Evolutionary conservation across 2,329 filamentous ascomycete species (phyloP), one percentile per base, ranked within the genome.

Genomic region (Clonostachys chloroleuca): DNA sequence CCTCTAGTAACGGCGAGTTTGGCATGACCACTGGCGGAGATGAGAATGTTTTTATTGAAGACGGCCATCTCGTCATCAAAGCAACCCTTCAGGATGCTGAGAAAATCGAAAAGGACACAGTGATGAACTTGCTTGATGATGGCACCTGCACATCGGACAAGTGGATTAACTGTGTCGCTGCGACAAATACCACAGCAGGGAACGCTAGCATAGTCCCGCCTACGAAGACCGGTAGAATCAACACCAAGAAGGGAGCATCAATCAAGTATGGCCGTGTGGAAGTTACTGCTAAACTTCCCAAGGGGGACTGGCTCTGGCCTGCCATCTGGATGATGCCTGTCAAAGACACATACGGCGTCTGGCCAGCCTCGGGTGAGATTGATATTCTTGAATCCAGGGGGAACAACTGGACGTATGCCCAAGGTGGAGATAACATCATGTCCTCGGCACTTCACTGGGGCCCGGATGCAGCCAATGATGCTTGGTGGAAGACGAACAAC

Each of bases 261-360:
- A 88, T 95, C 72, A 89, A 83, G 66, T 95, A 88, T 61, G 89
- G 89, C 43, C 86, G 87, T 40, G 78, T 95, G 45, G 87, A 95
- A 62, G 88, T 95, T 6, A 83, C 78, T 2, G 89, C 89, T 24
- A 85, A 85, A 66, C 69, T 94, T 30, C 88, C 89, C 5, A 65
- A 73, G 43, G 89, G 89, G 46, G 89, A 94, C 68, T 94, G 89
- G 89, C 76, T 95, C 12, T 94, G 89, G 89, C 89, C 89, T 3
- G 88, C 88, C n/a, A 92, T 95, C 58, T 92, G 87, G 87, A 88
- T 95, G 86, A 74, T 94, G 72, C 89, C 89, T 2, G 81, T 81
- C 42, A 73, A 84, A 40, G 75, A 83, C 46, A 83, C 72, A 1
- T 95, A 94, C 61, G 89, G 89, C 2, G 58, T 75, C 2, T 95